These are phyloP conservation scores for Trametes gibbosa DNA, from an alignment of 768 basidiomycete species.

Conservation along the genomic window DNA sequence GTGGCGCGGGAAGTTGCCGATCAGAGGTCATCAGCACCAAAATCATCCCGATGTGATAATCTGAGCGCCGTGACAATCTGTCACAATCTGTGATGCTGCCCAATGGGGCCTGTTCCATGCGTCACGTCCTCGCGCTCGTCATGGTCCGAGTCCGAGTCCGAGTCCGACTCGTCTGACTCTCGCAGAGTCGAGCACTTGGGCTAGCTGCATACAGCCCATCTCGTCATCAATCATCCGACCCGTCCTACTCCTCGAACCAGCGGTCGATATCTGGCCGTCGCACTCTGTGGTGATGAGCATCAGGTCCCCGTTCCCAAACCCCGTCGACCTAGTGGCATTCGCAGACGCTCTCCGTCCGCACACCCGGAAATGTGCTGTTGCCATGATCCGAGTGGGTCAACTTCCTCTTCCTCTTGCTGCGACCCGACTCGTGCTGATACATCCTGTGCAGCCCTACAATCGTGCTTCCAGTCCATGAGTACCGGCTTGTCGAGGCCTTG, in stretches of 20 bases:
- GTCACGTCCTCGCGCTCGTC: neutral
- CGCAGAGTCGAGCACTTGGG: neutral
- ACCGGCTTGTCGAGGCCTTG: constrained; percentile 7
- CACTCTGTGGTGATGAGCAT: neutral
- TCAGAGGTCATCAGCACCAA: constrained; percentile 24
- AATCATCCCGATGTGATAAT: constrained; percentile 22
- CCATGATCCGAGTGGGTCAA: constrained; percentile 11
- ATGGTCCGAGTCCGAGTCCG: too few relatives aligned
- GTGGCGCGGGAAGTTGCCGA: constrained; percentile 23
- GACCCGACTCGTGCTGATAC: constrained; percentile 8
- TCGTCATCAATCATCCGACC: neutral
- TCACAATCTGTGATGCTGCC: constrained; percentile 23
- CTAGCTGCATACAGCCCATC: too few relatives aligned
- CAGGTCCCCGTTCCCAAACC: neutral
- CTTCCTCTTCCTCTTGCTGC: neutral
- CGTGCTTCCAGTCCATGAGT: constrained; percentile 9
- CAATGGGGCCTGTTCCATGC: neutral
- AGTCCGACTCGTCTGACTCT: neutral
- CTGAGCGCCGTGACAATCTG: constrained; percentile 25
- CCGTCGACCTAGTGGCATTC: neutral
- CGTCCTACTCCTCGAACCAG: neutral
- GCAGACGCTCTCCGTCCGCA: neutral
- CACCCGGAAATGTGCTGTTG: neutral
- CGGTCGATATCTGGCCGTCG: neutral
- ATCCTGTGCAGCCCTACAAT: constrained; percentile 15